These are phyloP conservation scores for Aspergillus udagawae DNA, from an alignment of 2,329 filamentous ascomycete species.

Conservation along the genomic window DNA sequence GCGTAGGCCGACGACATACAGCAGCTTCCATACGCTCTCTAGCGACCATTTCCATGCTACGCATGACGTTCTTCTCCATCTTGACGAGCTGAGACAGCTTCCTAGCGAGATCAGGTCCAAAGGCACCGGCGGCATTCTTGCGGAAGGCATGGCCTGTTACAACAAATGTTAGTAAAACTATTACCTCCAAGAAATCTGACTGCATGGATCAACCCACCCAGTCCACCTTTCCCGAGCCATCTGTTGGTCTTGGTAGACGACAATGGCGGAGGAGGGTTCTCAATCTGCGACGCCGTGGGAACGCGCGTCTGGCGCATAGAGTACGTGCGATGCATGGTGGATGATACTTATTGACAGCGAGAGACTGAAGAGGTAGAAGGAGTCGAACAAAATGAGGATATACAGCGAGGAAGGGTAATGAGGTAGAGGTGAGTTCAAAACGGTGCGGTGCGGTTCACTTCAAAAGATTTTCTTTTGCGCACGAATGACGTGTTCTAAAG, in stretches of 20 bases:
- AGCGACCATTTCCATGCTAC: conserved; percentile 90
- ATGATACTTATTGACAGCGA: conserved; percentile 1
- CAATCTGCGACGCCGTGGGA: conserved; percentile 83
- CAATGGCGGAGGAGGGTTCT: conserved; percentile 89
- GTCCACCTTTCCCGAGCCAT: conserved; percentile 78
- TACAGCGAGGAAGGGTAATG: conserved; percentile 3
- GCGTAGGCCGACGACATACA: conserved; percentile 55
- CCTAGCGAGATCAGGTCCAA: conserved; percentile 83
- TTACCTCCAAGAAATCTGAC: conserved; percentile 4
- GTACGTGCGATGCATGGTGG: conserved; percentile 91
- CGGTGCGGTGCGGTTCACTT: background rate
- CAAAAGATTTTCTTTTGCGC: conserved; percentile 21
- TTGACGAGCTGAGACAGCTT: conserved; percentile 97
- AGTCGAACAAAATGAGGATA: conserved; percentile 1
- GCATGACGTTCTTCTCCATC: conserved; percentile 99
- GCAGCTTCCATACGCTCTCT: conserved; percentile 98
- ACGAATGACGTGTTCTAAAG: conserved; percentile 29
- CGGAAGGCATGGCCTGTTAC: conserved; percentile 58
- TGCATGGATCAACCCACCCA: conserved; percentile 61
- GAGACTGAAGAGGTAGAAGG: background rate
- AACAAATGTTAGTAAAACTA: conserved; percentile 12
- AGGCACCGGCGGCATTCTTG: conserved; percentile 50
- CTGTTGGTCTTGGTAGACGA: conserved; percentile 88
- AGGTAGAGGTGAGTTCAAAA: conserved; percentile 7
- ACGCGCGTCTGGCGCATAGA: conserved; percentile 97